phyloP scores from a whole-genome alignment of 2,329 filamentous ascomycete species.

The Chaetomiaceae sp. region DNA sequence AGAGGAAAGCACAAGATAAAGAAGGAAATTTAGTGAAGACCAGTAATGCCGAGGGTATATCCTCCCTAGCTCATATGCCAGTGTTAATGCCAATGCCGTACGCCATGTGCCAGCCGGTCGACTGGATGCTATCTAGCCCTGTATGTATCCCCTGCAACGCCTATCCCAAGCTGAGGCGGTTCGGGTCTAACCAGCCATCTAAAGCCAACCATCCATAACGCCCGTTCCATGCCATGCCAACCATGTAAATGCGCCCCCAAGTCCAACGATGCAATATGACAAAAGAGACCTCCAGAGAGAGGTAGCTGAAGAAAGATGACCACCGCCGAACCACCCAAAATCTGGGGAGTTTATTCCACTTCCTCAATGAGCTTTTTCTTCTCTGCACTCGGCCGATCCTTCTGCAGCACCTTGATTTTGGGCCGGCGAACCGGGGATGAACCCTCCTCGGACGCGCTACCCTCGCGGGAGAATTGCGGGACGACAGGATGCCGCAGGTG shows the following conservation, averaged over 20 bases:
- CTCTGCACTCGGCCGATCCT: background rate
- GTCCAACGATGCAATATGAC: background rate
- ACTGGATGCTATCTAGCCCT: background rate
- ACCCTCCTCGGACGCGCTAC: background rate
- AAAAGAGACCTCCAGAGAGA: background rate
- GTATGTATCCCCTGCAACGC: background rate
- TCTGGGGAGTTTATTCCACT: constrained; percentile 3
- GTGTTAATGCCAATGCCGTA: background rate
- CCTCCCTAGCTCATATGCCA: background rate
- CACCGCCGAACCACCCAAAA: background rate
- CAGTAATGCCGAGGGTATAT: constrained; percentile 1
- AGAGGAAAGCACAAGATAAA: no score
- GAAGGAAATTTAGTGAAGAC: background rate
- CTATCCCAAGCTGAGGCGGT: background rate
- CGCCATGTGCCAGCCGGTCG: background rate
- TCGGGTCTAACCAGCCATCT: background rate
- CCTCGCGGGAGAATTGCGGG: constrained; percentile 4
- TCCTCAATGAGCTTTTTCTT: constrained; percentile 18
- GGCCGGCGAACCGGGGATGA: background rate
- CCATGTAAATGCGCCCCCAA: background rate
- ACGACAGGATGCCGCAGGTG: constrained; percentile 12
- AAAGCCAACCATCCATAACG: background rate
- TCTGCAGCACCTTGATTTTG: constrained; percentile 14
- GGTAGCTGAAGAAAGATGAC: no score
- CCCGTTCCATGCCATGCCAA: background rate